These are phyloP conservation scores for Vitis hybrid DNA, from an alignment of 177 flowering plant species.

Conservation along the genomic window DNA sequence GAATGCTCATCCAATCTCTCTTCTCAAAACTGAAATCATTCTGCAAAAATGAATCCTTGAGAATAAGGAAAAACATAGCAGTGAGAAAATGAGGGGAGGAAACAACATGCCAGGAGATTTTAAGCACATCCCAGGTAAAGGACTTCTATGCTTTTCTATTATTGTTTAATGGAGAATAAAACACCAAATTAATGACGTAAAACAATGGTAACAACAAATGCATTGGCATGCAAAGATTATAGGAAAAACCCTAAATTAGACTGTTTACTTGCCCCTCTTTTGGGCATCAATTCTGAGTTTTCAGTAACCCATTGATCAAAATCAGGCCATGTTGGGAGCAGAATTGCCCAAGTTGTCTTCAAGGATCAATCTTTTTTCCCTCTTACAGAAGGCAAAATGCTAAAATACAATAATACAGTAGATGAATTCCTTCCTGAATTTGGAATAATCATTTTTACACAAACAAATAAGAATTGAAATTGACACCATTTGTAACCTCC, in stretches of 20 bases:
- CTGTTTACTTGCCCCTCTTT: neutral
- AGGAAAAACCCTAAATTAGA: neutral
- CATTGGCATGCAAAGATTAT: neutral
- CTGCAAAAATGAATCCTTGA: conserved; percentile 27
- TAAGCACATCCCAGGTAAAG: neutral
- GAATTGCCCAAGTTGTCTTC: neutral
- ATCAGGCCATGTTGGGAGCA: neutral
- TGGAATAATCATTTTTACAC: neutral
- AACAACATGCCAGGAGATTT: neutral
- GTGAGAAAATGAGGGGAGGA: no score
- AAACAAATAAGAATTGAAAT: neutral
- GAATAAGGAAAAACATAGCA: neutral
- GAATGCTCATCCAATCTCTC: conserved; percentile 67
- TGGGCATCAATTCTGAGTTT: neutral
- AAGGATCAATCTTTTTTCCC: neutral
- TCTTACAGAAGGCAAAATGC: neutral
- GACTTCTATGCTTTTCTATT: neutral
- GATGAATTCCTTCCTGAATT: neutral
- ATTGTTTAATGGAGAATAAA: neutral
- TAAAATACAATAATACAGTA: neutral
- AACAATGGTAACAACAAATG: neutral
- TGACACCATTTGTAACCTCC: neutral
- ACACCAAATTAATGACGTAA: neutral
- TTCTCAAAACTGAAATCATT: conserved; percentile 64
- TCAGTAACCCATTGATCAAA: neutral